Evolutionary conservation across 192 early-diverging fungal genomes (phyloP).

Genomic region (Paraglomus brasilianum): DNA sequence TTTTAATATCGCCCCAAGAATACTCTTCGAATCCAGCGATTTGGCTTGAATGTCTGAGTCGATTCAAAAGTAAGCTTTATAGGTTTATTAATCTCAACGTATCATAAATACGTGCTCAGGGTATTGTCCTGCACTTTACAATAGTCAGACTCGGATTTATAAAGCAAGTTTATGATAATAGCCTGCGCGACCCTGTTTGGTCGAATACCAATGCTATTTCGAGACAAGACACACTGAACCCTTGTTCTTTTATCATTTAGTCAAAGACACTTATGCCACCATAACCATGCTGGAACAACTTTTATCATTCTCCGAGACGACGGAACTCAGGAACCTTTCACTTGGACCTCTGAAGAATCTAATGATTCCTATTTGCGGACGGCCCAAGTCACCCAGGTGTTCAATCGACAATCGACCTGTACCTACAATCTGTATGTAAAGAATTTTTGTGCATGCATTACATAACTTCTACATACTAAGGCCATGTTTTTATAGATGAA

Average conservation of each 20-base stretch:
- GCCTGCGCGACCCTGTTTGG: no score
- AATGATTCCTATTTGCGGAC: slow-evolving; percentile 57
- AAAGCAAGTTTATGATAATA: no score
- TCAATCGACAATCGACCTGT: slow-evolving; percentile 21
- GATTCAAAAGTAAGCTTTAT: slow-evolving; percentile 38
- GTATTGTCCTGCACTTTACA: no score
- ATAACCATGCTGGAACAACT: slow-evolving; percentile 63
- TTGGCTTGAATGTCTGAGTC: slow-evolving; percentile 39
- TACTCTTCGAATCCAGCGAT: slow-evolving; percentile 35
- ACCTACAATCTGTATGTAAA: not conserved
- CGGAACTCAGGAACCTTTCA: slow-evolving; percentile 48
- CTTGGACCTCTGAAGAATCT: slow-evolving; percentile 59
- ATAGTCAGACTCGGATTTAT: no score
- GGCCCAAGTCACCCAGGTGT: slow-evolving; percentile 48
- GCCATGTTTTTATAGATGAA: slow-evolving; percentile 37
- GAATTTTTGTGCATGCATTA: not conserved
- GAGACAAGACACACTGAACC: no score
- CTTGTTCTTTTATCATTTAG: slow-evolving; percentile 28
- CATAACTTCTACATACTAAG: not conserved
- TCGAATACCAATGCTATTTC: no score
- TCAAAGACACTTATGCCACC: slow-evolving; percentile 69
- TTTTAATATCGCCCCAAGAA: slow-evolving; percentile 36
- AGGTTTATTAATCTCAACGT: not conserved
- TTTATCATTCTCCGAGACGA: slow-evolving; percentile 33
- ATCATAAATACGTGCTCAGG: no score